A percentile compares a stretch with the other conserved stretches of the same genome.
phyloP scores from a whole-genome alignment of 805 yeast genomes.

The Cyberlindnera veronae region DNA sequence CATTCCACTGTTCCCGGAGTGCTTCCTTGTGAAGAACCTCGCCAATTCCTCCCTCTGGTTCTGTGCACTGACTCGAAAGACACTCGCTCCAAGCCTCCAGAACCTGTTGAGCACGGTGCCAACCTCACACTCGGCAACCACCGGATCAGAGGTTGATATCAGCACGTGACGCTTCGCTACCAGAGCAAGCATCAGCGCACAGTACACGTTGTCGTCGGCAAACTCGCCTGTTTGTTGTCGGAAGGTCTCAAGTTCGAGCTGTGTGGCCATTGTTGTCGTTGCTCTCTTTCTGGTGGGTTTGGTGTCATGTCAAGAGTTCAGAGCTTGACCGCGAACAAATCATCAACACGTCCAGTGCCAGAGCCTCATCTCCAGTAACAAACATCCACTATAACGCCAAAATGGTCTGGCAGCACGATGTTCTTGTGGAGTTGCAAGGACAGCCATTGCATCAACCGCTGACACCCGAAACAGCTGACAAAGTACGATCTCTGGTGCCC shows the following conservation, averaged over 20 bases:
- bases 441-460: not conserved
- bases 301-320: too few species aligned
- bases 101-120: conserved; percentile 9
- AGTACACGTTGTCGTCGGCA: conserved; percentile 16
- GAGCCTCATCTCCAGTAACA: too few species aligned
- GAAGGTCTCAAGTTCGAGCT: conserved; percentile 1
- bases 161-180: conserved; percentile 28
- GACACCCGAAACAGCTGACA: not conserved
- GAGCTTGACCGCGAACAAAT: too few species aligned
- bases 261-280: not conserved
- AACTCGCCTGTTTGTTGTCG: not conserved
- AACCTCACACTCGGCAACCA: conserved; percentile 19
- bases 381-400: not conserved
- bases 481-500: not conserved
- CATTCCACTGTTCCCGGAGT: not conserved
- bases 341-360: too few species aligned
- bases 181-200: conserved; percentile 15
- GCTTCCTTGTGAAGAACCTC: not conserved
- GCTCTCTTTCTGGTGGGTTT: not conserved
- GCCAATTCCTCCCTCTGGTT: not conserved
- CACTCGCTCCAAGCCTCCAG: conserved; percentile 11
- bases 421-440: not conserved
- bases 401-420: not conserved
- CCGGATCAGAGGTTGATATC: conserved; percentile 22
- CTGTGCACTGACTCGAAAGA: conserved; percentile 11